Conservation (phyloP, 805 yeast species). For the Kodamaea kakaduensis region DNA sequence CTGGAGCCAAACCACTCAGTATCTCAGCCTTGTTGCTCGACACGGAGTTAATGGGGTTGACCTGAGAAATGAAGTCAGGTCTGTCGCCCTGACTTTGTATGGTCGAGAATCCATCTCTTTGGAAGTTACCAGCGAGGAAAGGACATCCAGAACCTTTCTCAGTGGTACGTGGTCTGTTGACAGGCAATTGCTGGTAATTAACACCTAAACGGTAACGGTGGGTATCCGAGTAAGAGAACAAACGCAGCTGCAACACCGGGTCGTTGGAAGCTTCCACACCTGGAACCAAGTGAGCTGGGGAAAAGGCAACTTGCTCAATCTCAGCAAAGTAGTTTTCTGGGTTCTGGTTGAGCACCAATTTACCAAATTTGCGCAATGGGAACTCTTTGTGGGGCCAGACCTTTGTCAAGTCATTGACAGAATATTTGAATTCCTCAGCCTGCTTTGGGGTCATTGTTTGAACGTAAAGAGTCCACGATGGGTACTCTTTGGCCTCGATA, state of each 20-base stretch:
- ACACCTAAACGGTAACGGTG: constrained; percentile 78
- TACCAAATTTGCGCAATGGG: constrained; percentile 85
- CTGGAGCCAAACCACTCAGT: constrained; percentile 19
- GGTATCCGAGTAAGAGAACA: constrained; percentile 81
- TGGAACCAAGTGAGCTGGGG: constrained; percentile 83
- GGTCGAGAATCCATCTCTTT: constrained; percentile 20
- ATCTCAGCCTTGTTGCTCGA: constrained; percentile 17
- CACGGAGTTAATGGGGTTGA: constrained; percentile 27
- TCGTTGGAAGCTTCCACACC: constrained; percentile 80
- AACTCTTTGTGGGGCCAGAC: constrained; percentile 87
- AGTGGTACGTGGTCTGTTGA: constrained; percentile 47
- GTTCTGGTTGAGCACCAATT: constrained; percentile 72
- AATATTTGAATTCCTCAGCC: constrained; percentile 47
- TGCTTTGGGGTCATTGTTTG: constrained; percentile 59
- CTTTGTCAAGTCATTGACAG: constrained; percentile 53
- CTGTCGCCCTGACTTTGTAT: constrained; percentile 36
- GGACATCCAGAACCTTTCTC: constrained; percentile 23
- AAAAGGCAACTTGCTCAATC: constrained; percentile 80
- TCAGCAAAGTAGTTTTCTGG: constrained; percentile 87
- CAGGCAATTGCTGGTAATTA: constrained; percentile 83
- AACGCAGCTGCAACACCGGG: constrained; percentile 77
- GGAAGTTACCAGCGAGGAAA: constrained; percentile 24
- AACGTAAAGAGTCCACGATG: constrained; percentile 50
- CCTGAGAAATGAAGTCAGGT: constrained; percentile 51
- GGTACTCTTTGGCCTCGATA: constrained; percentile 46